Base-by-base conservation (phyloP, 768 basidiomycete species). In the Boletus pseudo-olivaceus region DNA sequence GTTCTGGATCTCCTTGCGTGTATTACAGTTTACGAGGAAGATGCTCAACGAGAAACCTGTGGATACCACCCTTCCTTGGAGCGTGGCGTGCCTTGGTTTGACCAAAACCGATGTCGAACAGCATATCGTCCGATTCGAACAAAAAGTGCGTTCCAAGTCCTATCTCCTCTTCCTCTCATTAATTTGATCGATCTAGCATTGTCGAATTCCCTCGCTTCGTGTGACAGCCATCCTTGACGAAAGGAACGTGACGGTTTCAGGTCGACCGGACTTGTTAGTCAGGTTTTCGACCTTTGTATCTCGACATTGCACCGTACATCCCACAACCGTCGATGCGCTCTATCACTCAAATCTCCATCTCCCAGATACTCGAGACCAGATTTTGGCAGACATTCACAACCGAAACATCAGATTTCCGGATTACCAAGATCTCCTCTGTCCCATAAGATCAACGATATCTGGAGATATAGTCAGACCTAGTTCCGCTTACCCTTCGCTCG, bases 181-280 rank as follows among this genome's bases (percentile, higher is more conserved):
- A 4, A 54, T 67, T 29, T 39, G 5, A 30, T 32, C 11, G 14
- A 2, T 44, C 51, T 45, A 62, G 54, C 50, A 56, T 47, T 51
- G 51, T 56, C 62, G 51, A 38, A 42, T 54, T 43, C 62, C 64
- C 1, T 50, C 62, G 15, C 66, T 85, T 62, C 73, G 67, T 61
- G 67, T 85, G 42, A 83, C 83, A 1, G 79, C 82, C 9, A 69
- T 82, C 53, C 70, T 80, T 46, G 76, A 78, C 54, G 71, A 75
- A 49, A 67, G 59, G 11, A 78, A 74, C 51, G 69, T 82, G 50
- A 84, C 84, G 11, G 68, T 85, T 46, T 86, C 84, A 3, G 85
- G 84, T 23, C 76, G 71, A 46, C 84, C 84, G 3, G 77, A 81
- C 55, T 49, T 75, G 43, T 67, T 87, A 30, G 62, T 68, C 7